phyloP scores from a whole-genome alignment of 768 basidiomycete genomes.

The Erythrobasidium yunnanense region DNA sequence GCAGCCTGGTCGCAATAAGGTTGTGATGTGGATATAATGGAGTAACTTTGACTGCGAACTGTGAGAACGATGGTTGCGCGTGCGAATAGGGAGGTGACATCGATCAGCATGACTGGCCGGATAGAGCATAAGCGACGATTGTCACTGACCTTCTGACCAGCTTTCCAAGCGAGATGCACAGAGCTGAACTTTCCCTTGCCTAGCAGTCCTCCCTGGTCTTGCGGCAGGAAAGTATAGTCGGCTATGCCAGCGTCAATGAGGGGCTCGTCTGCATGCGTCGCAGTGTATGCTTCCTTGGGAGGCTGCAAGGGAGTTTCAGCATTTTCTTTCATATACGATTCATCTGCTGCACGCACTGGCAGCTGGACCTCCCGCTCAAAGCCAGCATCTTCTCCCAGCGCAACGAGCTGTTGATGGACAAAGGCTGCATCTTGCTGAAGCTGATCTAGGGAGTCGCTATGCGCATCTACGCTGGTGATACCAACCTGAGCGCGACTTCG shows the following conservation, averaged over 20 bases:
- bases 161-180: conserved; percentile 43
- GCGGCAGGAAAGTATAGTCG: conserved; percentile 30
- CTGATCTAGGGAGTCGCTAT: neutral
- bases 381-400: neutral
- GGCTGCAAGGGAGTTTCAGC: neutral
- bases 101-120: neutral
- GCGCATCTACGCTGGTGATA: neutral
- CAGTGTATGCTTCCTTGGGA: neutral
- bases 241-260: conserved; percentile 22
- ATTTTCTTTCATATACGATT: too few species aligned
- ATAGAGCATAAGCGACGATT: neutral
- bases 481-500: conserved; percentile 6
- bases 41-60: conserved; percentile 47
- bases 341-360: conserved; percentile 7
- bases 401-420: neutral
- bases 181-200: conserved; percentile 45
- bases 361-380: neutral
- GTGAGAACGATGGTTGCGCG: neutral
- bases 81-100: too few species aligned
- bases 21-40: conserved; percentile 46
- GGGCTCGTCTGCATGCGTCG: conserved; percentile 17
- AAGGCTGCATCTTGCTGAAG: neutral
- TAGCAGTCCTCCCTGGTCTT: conserved; percentile 33
- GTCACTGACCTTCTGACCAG: conserved; percentile 39
- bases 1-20: conserved; percentile 44